Conservation (phyloP, 1,284 basidiomycete species). For the Tylopilus orsonianus region DNA sequence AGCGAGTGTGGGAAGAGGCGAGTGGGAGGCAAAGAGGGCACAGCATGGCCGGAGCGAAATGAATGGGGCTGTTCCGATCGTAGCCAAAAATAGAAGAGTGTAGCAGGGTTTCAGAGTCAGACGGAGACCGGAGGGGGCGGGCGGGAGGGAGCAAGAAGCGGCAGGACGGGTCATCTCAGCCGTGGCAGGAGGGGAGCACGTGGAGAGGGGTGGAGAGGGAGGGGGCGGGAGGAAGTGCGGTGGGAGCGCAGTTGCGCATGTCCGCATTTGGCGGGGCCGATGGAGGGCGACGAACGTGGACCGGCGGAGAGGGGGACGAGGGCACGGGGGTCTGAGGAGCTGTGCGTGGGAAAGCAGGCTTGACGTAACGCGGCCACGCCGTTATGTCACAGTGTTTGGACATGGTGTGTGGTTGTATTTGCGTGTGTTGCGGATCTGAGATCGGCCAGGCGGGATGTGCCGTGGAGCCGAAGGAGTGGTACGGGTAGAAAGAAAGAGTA, state of each 20-base stretch:
- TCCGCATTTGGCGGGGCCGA: constrained; percentile 13
- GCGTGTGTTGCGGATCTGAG: constrained; percentile 28
- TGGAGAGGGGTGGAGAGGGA: not conserved
- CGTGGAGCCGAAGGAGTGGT: constrained; percentile 32
- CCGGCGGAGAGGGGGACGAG: constrained; percentile 10
- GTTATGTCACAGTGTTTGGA: constrained; percentile 36
- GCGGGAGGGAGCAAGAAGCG: not conserved
- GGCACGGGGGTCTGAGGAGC: constrained; percentile 13
- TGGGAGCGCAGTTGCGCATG: constrained; percentile 18
- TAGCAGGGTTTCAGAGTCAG: constrained; percentile 4
- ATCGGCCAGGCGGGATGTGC: constrained; percentile 35
- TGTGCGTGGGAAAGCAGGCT: constrained; percentile 33
- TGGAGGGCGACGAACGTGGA: constrained; percentile 5
- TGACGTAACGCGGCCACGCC: constrained; percentile 36
- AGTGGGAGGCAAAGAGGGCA: not conserved
- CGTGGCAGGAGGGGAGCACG: not conserved
- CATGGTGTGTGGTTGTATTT: constrained; percentile 9
- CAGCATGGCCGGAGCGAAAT: constrained; percentile 14
- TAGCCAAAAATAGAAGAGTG: constrained; percentile 11
- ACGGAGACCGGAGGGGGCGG: not conserved
- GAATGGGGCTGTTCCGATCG: constrained; percentile 14
- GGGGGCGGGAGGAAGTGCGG: constrained; percentile 9
- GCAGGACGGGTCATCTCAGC: not conserved
- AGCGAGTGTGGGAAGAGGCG: constrained; percentile 4
- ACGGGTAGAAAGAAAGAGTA: constrained; percentile 38